Percentiles rank a stretch among this genome's conserved stretches.
Conservation (phyloP, 225 moss, liverwort and hornwort species). For the Lunularia cruciata region DNA sequence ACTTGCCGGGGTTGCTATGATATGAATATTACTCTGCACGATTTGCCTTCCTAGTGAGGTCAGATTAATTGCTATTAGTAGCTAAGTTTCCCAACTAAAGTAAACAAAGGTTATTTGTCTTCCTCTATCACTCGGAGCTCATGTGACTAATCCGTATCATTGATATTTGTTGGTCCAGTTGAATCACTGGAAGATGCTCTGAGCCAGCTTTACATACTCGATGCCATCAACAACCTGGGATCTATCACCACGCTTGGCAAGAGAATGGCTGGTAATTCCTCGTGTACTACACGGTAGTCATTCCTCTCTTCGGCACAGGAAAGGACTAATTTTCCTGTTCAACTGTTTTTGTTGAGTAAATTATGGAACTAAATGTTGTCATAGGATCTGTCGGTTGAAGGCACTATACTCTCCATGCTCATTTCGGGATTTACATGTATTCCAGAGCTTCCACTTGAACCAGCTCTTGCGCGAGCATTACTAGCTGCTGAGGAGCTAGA, state of each 20-base stretch:
- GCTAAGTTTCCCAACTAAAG: too few species aligned
- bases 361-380: background rate
- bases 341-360: background rate
- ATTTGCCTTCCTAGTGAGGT: too few species aligned
- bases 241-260: conserved; percentile 72
- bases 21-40: too few species aligned
- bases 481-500: conserved; percentile 83
- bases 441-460: conserved; percentile 80
- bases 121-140: too few species aligned
- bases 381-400: background rate
- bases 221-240: conserved; percentile 67
- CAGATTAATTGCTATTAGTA: too few species aligned
- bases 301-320: background rate
- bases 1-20: too few species aligned
- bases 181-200: conserved; percentile 92
- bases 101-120: too few species aligned
- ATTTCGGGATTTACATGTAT: background rate
- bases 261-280: conserved; percentile 54
- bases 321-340: background rate
- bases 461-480: conserved; percentile 76
- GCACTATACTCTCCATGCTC: background rate
- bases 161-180: conserved; percentile 33
- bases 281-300: background rate
- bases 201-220: conserved; percentile 78
- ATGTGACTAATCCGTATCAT: background rate